Conservation (phyloP, 2,329 filamentous ascomycete genomes). For the Nothophaeocryptopus gaeumannii region DNA sequence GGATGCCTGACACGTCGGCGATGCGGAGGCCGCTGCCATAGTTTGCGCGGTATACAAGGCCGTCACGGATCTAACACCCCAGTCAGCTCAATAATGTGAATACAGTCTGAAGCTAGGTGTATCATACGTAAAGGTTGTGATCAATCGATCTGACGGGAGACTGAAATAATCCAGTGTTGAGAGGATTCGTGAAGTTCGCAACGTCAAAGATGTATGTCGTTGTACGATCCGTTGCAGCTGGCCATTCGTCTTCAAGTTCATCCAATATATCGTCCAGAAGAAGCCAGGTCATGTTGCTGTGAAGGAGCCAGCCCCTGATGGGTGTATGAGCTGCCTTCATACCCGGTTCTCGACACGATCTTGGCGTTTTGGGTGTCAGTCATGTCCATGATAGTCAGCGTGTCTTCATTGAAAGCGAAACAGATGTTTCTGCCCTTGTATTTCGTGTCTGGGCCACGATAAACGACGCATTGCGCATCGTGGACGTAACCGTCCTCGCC, state of each 20-base stretch:
- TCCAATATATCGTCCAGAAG: constrained; percentile 1
- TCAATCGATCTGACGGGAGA: constrained; percentile 37
- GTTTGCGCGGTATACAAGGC: constrained; percentile 37
- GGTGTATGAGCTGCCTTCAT: not conserved
- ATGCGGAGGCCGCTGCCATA: constrained; percentile 38
- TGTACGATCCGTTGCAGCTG: not conserved
- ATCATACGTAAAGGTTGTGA: constrained; percentile 40
- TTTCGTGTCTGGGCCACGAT: constrained; percentile 46
- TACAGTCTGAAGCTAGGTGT: too few species aligned
- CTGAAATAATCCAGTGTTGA: constrained; percentile 37
- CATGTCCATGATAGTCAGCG: constrained; percentile 46
- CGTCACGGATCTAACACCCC: constrained; percentile 30
- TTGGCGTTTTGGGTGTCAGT: constrained; percentile 33
- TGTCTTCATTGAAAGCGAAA: constrained; percentile 49
- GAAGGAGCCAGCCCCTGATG: constrained; percentile 1
- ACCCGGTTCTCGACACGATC: constrained; percentile 4
- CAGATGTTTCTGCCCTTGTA: constrained; percentile 50
- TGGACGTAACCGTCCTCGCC: constrained; percentile 54
- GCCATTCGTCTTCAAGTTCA: not conserved
- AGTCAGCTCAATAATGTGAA: too few species aligned
- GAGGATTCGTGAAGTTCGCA: constrained; percentile 31
- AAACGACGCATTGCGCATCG: constrained; percentile 54
- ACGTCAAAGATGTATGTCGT: constrained; percentile 7
- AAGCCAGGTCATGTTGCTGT: not conserved
- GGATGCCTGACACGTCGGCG: constrained; percentile 36